phyloP scores from a whole-genome alignment of 257 asterid genomes.

The Przewalskia tangutica region DNA sequence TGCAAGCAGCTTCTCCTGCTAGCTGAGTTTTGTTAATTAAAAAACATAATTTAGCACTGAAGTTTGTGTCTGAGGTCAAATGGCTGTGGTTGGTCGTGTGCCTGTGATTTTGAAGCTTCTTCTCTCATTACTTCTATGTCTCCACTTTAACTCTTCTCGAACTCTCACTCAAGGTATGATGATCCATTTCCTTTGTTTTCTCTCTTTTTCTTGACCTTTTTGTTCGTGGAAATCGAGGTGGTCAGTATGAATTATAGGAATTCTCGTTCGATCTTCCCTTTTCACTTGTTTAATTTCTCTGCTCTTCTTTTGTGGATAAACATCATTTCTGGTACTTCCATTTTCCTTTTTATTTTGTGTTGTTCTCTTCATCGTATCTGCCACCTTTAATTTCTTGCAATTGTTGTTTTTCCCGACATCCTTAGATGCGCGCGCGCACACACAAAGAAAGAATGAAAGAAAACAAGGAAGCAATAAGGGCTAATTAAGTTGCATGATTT shows the following conservation, averaged over 20 bases:
- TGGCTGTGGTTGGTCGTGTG: conserved; percentile 63
- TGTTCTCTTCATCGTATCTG: background rate
- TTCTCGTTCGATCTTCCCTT: background rate
- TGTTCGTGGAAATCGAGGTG: background rate
- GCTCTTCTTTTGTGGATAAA: background rate
- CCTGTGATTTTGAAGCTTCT: conserved; percentile 23
- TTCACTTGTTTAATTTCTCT: background rate
- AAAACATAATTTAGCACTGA: background rate
- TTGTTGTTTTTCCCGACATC: background rate
- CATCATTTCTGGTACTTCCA: background rate
- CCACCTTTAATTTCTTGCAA: background rate
- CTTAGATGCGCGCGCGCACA: too few relatives aligned
- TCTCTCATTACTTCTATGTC: conserved; percentile 33
- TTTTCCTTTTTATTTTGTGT: background rate
- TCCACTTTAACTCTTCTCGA: conserved; percentile 12
- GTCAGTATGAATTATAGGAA: background rate
- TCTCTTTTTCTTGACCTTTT: background rate
- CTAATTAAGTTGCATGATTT: background rate
- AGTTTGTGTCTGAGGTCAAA: conserved; percentile 15
- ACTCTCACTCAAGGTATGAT: background rate
- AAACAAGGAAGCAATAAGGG: background rate
- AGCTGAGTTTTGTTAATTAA: background rate
- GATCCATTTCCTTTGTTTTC: background rate
- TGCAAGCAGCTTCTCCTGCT: background rate
- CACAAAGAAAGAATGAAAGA: background rate